phyloP scores from a whole-genome alignment of 139 green algal species.

The Chlamydomonas schloesseri region DNA sequence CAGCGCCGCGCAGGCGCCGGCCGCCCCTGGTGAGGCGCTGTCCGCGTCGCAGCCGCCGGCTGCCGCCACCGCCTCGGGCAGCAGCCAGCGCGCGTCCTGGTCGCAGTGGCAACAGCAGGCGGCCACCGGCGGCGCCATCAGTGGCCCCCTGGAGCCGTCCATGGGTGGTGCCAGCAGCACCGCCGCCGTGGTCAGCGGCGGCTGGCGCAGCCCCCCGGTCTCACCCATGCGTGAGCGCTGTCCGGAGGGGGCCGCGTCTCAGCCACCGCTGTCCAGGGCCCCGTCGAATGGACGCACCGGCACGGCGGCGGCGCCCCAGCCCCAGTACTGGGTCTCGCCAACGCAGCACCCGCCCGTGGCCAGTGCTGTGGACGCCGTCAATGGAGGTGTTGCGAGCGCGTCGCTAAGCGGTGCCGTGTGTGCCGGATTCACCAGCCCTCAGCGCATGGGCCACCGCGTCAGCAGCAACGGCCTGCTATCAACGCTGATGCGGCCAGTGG shows the following conservation, averaged over 20 bases:
- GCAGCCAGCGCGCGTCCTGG: not conserved
- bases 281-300: too few species aligned
- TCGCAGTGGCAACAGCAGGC: not conserved
- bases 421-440: not conserved
- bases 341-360: too few species aligned
- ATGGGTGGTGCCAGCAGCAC: not conserved
- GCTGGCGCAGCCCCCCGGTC: not conserved
- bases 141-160: not conserved
- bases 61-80: not conserved
- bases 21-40: too few species aligned
- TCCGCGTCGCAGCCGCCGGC: too few species aligned
- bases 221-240: too few species aligned
- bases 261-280: too few species aligned
- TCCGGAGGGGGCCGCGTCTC: too few species aligned
- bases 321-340: too few species aligned
- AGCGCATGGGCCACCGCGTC: not conserved
- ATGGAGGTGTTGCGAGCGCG: not conserved
- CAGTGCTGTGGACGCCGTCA: not conserved
- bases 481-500: not conserved
- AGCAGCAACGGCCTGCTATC: not conserved
- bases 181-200: constrained; percentile 1
- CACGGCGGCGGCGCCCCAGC: too few species aligned
- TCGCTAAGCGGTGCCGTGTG: not conserved
- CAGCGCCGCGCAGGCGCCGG: not conserved
- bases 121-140: too few species aligned